A percentile compares a stretch with the other conserved stretches of the same genome.
Evolutionary conservation across 805 yeast genomes (phyloP).

Genomic region (fission yeast (Schizosaccharomyces pombe)): DNA sequence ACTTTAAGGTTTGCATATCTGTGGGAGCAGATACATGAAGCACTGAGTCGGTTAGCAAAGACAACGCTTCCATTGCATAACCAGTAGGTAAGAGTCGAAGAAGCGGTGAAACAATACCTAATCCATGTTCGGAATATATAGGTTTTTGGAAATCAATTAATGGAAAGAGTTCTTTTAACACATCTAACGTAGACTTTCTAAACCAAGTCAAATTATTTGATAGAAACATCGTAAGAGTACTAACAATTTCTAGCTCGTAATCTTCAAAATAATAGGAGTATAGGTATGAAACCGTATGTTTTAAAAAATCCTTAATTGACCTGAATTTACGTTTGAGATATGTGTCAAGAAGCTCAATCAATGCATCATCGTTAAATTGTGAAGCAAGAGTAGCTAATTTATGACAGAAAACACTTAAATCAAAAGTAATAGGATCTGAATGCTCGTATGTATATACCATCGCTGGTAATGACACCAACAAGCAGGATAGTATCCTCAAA

Average conservation of each 20-base stretch:
- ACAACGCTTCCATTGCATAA: slow-evolving; percentile 68
- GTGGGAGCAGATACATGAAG: slow-evolving; percentile 72
- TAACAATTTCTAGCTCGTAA: slow-evolving; percentile 49
- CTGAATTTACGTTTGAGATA: slow-evolving; percentile 59
- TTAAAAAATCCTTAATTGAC: slow-evolving; percentile 69
- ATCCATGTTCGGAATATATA: slow-evolving; percentile 75
- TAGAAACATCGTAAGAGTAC: slow-evolving; percentile 53
- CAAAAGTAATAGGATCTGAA: not conserved
- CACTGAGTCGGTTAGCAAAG: slow-evolving; percentile 66
- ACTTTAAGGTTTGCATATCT: slow-evolving; percentile 37
- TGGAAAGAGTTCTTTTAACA: slow-evolving; percentile 53
- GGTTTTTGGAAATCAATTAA: slow-evolving; percentile 50
- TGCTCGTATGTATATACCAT: not conserved
- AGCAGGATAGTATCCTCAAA: slow-evolving; percentile 33
- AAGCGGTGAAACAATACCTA: slow-evolving; percentile 79
- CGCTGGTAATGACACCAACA: not conserved
- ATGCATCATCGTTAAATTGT: not conserved
- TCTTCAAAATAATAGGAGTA: slow-evolving; percentile 45
- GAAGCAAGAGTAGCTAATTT: not conserved
- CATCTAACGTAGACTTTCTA: slow-evolving; percentile 51
- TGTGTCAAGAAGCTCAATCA: slow-evolving; percentile 22
- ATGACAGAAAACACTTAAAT: not conserved
- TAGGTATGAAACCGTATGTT: slow-evolving; percentile 56
- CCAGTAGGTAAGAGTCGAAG: slow-evolving; percentile 60
- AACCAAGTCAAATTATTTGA: slow-evolving; percentile 63